A percentile compares a stretch with the other conserved stretches of the same genome.
phyloP scores from a whole-genome alignment of 140 eudicot genomes.

The Oenanthe javanica region DNA sequence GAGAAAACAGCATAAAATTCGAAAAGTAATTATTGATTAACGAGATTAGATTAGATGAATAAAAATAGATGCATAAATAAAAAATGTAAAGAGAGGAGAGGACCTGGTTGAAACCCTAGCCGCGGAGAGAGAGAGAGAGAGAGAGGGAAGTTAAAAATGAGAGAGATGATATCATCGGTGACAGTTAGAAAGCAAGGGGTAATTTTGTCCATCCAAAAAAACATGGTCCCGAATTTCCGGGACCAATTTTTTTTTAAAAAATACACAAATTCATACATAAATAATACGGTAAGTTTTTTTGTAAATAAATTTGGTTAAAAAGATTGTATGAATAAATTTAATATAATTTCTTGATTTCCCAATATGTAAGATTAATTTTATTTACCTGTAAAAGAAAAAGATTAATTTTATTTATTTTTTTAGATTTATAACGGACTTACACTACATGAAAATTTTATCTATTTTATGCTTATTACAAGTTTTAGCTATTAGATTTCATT shows the following conservation, averaged over 20 bases:
- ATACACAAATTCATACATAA: too few species aligned
- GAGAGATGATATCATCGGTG: neutral
- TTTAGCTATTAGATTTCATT: too few species aligned
- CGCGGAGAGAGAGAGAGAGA: neutral
- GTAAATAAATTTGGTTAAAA: too few species aligned
- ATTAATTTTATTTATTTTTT: too few species aligned
- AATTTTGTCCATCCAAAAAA: neutral
- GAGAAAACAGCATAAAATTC: neutral
- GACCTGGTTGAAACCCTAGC: conserved; percentile 5
- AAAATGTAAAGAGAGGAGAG: neutral
- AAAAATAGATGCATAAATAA: neutral
- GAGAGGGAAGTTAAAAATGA: neutral
- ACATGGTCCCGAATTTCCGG: neutral
- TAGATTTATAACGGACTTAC: too few species aligned
- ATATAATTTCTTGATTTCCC: too few species aligned
- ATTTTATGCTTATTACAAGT: too few species aligned
- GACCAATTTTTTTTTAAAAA: neutral
- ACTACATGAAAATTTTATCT: too few species aligned
- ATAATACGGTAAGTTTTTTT: too few species aligned
- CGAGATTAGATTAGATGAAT: neutral
- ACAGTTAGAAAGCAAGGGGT: neutral
- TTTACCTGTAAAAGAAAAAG: too few species aligned
- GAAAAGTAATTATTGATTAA: neutral
- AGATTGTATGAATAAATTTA: too few species aligned
- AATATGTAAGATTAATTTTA: too few species aligned